Conservation (phyloP, 2,329 filamentous ascomycete genomes). For the Penicillium occitanis region DNA sequence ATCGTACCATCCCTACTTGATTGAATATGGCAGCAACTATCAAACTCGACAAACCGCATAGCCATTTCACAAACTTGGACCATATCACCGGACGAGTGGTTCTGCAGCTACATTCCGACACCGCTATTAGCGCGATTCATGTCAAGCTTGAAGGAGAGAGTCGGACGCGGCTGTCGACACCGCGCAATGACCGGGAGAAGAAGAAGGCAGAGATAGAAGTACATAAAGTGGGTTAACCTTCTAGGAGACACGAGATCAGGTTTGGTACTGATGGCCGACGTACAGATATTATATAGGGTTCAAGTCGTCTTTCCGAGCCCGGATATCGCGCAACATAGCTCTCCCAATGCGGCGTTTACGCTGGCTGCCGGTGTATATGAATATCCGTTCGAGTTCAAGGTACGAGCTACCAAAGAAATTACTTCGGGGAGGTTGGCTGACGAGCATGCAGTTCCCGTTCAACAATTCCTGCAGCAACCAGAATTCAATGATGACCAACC, state of each 20-base stretch:
- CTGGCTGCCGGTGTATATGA: conserved; percentile 48
- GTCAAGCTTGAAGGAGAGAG: conserved; percentile 54
- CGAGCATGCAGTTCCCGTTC: conserved; percentile 44
- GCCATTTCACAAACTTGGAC: conserved; percentile 52
- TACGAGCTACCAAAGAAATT: conserved; percentile 23
- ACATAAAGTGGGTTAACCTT: conserved; percentile 44
- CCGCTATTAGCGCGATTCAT: conserved; percentile 47
- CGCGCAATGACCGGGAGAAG: conserved; percentile 44
- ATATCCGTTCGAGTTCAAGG: conserved; percentile 53
- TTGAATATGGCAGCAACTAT: conserved; percentile 47
- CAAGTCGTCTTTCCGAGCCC: conserved; percentile 48
- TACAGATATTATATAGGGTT: conserved; percentile 51
- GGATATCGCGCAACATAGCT: conserved; percentile 40
- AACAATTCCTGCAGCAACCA: conserved; percentile 50
- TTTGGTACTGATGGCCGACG: neutral
- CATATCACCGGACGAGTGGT: conserved; percentile 47
- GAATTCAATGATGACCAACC: conserved; percentile 48
- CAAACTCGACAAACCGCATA: conserved; percentile 44
- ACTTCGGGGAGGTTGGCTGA: neutral
- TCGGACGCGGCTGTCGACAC: conserved; percentile 45
- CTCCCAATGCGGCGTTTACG: conserved; percentile 42
- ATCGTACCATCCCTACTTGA: neutral
- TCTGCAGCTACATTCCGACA: conserved; percentile 43
- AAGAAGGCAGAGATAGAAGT: conserved; percentile 50
- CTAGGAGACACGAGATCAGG: neutral